These are phyloP conservation scores for Fonsecaea pugnacius DNA, from an alignment of 2,329 filamentous ascomycete genomes.

Conservation along the genomic window DNA sequence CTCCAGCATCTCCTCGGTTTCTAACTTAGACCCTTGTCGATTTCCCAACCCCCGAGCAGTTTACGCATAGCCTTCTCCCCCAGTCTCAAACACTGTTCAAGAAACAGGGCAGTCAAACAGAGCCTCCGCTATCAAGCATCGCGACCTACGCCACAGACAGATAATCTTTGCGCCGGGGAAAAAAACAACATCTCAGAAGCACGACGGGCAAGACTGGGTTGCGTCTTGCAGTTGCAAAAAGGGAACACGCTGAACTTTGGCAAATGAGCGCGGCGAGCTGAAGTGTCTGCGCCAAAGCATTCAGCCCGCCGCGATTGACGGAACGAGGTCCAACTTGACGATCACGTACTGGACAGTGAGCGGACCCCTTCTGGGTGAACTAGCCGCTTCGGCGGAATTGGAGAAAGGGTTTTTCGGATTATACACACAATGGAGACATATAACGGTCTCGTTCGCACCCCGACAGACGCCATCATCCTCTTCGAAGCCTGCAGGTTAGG, in stretches of 20 bases:
- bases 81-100: background rate
- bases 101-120: background rate
- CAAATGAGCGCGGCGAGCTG: conserved; percentile 28
- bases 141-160: background rate
- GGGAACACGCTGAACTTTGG: background rate
- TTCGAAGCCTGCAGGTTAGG: conserved; percentile 95
- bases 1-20: background rate
- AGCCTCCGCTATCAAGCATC: background rate
- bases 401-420: background rate
- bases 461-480: conserved; percentile 94
- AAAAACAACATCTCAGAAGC: background rate
- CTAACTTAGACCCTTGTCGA: background rate
- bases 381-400: background rate
- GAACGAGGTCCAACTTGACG: background rate
- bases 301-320: conserved; percentile 27
- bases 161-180: background rate
- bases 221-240: background rate
- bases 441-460: conserved; percentile 91
- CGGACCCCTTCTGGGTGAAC: background rate
- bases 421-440: conserved; percentile 84
- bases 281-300: conserved; percentile 13
- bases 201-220: background rate
- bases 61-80: background rate
- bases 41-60: background rate
- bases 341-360: background rate